Conservation (phyloP, 192 early-diverging fungal genomes). For the Gaertneriomyces semiglobifer region DNA sequence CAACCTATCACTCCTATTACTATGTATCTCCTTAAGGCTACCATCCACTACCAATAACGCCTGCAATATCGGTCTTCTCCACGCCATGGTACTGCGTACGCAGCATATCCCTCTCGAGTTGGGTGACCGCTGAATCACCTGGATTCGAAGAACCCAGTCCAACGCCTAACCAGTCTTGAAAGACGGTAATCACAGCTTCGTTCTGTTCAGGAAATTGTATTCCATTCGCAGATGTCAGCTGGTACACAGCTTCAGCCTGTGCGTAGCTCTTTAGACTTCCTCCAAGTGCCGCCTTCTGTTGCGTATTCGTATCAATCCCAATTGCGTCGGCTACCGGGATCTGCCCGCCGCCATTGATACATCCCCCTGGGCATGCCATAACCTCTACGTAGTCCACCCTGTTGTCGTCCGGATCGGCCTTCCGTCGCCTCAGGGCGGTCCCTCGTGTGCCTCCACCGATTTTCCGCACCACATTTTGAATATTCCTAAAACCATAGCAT, state of each 20-base stretch:
- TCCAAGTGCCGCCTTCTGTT: slow-evolving; percentile 20
- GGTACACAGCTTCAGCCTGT: slow-evolving; percentile 66
- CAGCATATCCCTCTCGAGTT: slow-evolving; percentile 57
- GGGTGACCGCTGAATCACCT: slow-evolving; percentile 52
- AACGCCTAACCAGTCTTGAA: slow-evolving; percentile 73
- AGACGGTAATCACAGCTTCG: slow-evolving; percentile 51
- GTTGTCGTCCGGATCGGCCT: background rate
- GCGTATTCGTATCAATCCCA: background rate
- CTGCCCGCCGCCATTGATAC: slow-evolving; percentile 98
- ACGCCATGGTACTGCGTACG: slow-evolving; percentile 87
- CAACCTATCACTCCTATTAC: too few relatives aligned
- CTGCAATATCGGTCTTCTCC: slow-evolving; percentile 53
- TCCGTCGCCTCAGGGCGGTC: background rate
- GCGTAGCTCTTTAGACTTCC: slow-evolving; percentile 74
- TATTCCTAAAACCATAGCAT: slow-evolving; percentile 94
- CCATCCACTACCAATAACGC: too few relatives aligned
- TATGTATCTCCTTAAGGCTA: too few relatives aligned
- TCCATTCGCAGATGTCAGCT: slow-evolving; percentile 32
- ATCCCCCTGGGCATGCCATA: slow-evolving; percentile 95
- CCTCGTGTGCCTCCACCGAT: slow-evolving; percentile 34
- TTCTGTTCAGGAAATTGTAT: slow-evolving; percentile 65
- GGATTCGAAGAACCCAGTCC: too few relatives aligned
- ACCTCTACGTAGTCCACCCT: slow-evolving; percentile 76
- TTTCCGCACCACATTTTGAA: slow-evolving; percentile 98
- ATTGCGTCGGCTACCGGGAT: slow-evolving; percentile 48